These are phyloP conservation scores for Thermoascus crustaceus DNA, from an alignment of 2,329 filamentous ascomycete genomes.

Conservation along the genomic window DNA sequence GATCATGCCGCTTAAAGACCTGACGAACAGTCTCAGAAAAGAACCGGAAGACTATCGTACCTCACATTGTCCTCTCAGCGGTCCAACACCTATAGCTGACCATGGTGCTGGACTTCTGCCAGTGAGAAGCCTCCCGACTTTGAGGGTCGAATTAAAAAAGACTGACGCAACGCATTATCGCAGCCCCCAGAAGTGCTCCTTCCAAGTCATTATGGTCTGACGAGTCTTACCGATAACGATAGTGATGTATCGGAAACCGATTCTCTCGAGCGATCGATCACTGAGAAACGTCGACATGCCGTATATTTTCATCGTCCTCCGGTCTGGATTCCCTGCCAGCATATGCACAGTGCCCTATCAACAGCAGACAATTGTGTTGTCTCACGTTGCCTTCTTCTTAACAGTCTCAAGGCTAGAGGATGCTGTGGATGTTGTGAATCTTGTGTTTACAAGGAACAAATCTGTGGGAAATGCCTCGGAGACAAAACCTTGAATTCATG, in stretches of 20 bases:
- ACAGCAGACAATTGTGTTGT: neutral
- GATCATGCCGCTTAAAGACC: neutral
- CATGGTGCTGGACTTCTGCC: neutral
- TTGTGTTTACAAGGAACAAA: conserved; percentile 5
- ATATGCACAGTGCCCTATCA: neutral
- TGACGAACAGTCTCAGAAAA: neutral
- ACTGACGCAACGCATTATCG: neutral
- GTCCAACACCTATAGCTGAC: neutral
- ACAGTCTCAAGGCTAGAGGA: conserved; percentile 5
- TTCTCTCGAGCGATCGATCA: conserved; percentile 15
- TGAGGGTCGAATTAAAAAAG: neutral
- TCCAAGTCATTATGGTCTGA: neutral
- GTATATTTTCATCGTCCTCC: conserved; percentile 25
- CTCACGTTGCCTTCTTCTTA: conserved; percentile 5
- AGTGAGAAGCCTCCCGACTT: neutral
- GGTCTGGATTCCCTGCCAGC: conserved; percentile 17
- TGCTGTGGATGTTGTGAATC: conserved; percentile 10
- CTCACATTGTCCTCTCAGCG: neutral
- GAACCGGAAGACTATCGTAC: neutral
- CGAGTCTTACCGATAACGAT: conserved; percentile 6
- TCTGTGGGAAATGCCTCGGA: conserved; percentile 8
- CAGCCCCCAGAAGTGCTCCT: neutral
- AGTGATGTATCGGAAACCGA: conserved; percentile 9
- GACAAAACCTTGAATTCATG: neutral
- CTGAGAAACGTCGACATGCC: conserved; percentile 20